A percentile compares a stretch with the other conserved stretches of the same genome.
phyloP scores from a whole-genome alignment of 2,329 filamentous ascomycete species.

The Colletotrichum phormii region DNA sequence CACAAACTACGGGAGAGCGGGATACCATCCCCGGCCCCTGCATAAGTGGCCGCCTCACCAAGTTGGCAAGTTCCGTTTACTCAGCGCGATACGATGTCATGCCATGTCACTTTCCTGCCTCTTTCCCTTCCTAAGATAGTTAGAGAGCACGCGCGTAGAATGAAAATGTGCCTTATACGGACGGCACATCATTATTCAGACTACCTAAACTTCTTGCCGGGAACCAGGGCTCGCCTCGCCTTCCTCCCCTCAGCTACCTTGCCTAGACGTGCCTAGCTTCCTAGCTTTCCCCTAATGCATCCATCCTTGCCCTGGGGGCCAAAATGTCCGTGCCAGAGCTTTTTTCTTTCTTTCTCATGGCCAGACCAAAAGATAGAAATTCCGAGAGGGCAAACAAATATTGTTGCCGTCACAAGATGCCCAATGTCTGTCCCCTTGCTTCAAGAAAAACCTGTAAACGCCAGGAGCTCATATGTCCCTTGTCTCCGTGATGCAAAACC shows the following conservation, averaged over 20 bases:
- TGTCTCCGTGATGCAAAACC: conserved; percentile 23
- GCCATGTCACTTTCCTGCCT: conserved; percentile 8
- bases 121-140: not conserved
- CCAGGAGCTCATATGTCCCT: conserved; percentile 24
- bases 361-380: conserved; percentile 18
- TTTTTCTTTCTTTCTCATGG: not conserved
- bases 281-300: not conserved
- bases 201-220: not conserved
- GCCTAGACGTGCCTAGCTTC: not conserved
- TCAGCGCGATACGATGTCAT: not conserved
- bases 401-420: conserved; percentile 14
- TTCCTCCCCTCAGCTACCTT: not conserved
- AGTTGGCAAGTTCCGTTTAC: not conserved
- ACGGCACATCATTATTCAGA: not conserved
- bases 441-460: conserved; percentile 28
- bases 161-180: not conserved
- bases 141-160: not conserved
- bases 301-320: not conserved
- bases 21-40: conserved; percentile 24
- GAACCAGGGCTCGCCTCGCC: not conserved
- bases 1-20: conserved; percentile 12
- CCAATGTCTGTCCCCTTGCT: conserved; percentile 4
- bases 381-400: conserved; percentile 1
- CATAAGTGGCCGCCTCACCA: conserved; percentile 4
- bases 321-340: not conserved